Percentiles rank a stretch among this genome's conserved stretches.
Evolutionary conservation across 306 rosid genomes (phyloP).

Genomic region (Argentina anserina): DNA sequence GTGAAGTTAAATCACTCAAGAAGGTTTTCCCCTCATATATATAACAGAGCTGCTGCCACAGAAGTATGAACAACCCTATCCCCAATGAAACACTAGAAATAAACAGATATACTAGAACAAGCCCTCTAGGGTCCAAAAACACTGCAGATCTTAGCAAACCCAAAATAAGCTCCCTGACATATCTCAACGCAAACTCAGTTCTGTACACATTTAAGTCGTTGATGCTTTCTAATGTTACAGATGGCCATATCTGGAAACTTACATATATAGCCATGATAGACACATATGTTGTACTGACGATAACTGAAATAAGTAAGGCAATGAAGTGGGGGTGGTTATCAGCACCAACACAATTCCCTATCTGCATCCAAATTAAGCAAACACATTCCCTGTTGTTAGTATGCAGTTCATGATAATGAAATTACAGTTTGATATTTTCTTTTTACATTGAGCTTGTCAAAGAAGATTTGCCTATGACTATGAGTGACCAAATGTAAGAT

Average conservation of each 20-base stretch:
- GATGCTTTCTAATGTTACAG: constrained; percentile 23
- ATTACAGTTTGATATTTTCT: neutral
- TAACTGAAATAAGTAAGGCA: constrained; percentile 78
- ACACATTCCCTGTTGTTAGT: constrained; percentile 12
- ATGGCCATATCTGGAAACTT: constrained; percentile 56
- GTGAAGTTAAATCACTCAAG: constrained; percentile 54
- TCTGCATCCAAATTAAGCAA: constrained; percentile 50
- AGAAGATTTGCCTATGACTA: neutral
- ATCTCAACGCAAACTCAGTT: constrained; percentile 27
- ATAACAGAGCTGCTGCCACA: constrained; percentile 86
- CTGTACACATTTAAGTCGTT: constrained; percentile 24
- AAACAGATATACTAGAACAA: constrained; percentile 69
- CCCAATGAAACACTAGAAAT: constrained; percentile 65
- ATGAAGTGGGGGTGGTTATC: constrained; percentile 79
- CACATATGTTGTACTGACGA: constrained; percentile 59
- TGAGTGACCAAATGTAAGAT: neutral
- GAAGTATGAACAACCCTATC: constrained; percentile 68
- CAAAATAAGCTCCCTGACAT: constrained; percentile 32
- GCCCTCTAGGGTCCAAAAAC: constrained; percentile 66
- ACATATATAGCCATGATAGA: constrained; percentile 57
- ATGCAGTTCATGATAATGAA: neutral
- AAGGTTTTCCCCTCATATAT: constrained; percentile 78
- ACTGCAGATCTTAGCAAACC: constrained; percentile 55
- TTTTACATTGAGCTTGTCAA: neutral
- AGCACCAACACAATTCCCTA: constrained; percentile 98